Conservation (phyloP, 768 basidiomycete genomes). For the Mycena capillaripes region DNA sequence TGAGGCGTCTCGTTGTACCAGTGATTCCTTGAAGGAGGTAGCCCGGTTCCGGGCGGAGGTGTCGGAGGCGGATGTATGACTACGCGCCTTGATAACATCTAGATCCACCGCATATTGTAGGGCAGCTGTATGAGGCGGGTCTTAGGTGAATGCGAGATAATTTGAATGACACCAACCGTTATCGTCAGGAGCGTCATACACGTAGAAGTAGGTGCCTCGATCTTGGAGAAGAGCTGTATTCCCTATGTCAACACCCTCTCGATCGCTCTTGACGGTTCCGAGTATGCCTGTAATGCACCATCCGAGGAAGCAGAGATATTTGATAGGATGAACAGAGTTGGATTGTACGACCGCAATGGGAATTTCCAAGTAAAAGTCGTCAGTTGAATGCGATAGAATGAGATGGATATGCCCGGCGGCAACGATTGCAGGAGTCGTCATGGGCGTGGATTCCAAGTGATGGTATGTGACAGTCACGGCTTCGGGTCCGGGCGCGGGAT, state of each 20-base stretch:
- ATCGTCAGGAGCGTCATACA: conserved; percentile 21
- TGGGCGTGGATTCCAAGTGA: conserved; percentile 3
- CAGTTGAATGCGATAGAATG: conserved; percentile 25
- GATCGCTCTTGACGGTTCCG: conserved; percentile 17
- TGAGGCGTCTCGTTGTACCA: conserved; percentile 13
- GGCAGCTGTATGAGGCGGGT: conserved; percentile 18
- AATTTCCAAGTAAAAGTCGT: too few species aligned
- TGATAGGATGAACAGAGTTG: too few species aligned
- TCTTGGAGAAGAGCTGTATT: conserved; percentile 17
- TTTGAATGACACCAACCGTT: neutral
- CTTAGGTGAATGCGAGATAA: conserved; percentile 4
- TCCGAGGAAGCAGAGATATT: too few species aligned
- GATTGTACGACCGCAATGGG: too few species aligned
- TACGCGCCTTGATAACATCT: conserved; percentile 20
- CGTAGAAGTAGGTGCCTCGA: conserved; percentile 10
- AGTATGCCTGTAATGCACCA: conserved; percentile 25
- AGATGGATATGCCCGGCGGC: conserved; percentile 24
- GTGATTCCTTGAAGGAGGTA: neutral
- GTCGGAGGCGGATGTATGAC: conserved; percentile 4
- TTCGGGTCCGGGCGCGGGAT: neutral
- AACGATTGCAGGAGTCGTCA: conserved; percentile 17
- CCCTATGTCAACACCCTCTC: neutral
- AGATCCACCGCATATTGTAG: conserved; percentile 24
- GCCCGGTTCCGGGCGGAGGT: neutral
- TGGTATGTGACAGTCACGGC: too few species aligned